Evolutionary conservation across 1,284 basidiomycete genomes (phyloP).

Genomic region (Porogramme epimiltina): DNA sequence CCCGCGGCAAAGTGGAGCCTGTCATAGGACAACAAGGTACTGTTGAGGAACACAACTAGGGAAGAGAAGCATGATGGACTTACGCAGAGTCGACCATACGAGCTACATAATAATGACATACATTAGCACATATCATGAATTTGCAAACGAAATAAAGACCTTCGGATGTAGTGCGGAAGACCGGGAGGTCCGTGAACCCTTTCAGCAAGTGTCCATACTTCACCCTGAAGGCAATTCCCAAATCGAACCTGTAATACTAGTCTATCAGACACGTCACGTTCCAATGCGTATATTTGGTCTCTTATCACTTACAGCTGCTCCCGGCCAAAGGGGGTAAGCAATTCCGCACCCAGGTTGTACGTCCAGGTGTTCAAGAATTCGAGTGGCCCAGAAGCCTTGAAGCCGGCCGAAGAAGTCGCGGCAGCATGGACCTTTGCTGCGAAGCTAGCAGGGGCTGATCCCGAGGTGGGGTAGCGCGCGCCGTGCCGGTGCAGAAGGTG

Average conservation of each 20-base stretch:
- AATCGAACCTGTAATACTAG: constrained; percentile 42
- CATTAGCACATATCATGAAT: background rate
- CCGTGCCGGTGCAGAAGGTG: constrained; percentile 61
- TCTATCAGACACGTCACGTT: no score
- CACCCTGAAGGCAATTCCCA: constrained; percentile 50
- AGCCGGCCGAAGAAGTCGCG: constrained; percentile 33
- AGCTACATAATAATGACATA: constrained; percentile 22
- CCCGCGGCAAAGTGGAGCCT: constrained; percentile 59
- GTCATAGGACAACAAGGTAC: background rate
- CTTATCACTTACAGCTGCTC: constrained; percentile 45
- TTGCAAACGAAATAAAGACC: constrained; percentile 30
- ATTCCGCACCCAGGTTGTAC: constrained; percentile 57
- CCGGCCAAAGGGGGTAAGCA: constrained; percentile 59
- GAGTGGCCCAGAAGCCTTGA: constrained; percentile 47
- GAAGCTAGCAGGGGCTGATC: constrained; percentile 40
- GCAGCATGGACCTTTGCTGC: constrained; percentile 42
- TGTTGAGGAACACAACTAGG: background rate
- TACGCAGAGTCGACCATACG: constrained; percentile 59
- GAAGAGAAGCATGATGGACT: constrained; percentile 23
- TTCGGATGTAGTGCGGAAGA: constrained; percentile 63
- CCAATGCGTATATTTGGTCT: background rate
- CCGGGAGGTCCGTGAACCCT: constrained; percentile 50
- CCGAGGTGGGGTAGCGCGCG: constrained; percentile 51
- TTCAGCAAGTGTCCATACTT: constrained; percentile 63
- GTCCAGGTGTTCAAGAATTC: constrained; percentile 57